These are phyloP conservation scores for Colletotrichum siamense DNA, from an alignment of 2,329 filamentous ascomycete species.

Conservation along the genomic window DNA sequence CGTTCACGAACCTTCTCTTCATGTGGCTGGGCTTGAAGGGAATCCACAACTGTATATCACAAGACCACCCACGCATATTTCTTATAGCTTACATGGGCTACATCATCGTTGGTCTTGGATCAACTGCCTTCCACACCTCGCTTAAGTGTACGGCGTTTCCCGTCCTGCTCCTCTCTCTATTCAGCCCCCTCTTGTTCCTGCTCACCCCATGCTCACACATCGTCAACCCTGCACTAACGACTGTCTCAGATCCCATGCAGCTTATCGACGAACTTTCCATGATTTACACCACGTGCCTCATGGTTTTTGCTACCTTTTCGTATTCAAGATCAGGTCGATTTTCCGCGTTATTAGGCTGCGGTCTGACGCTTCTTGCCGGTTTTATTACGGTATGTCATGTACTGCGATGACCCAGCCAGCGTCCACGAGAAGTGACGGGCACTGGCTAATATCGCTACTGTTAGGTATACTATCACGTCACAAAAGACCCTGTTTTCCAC, in stretches of 20 bases:
- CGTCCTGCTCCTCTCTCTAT: neutral
- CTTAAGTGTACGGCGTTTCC: conserved; percentile 53
- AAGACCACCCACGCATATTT: conserved; percentile 80
- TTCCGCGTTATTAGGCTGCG: conserved; percentile 59
- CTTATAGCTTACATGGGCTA: conserved; percentile 65
- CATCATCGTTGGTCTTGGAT: conserved; percentile 58
- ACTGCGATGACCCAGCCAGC: neutral
- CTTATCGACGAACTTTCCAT: conserved; percentile 65
- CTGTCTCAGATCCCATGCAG: conserved; percentile 59
- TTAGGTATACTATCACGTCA: conserved; percentile 70
- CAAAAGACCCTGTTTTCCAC: conserved; percentile 84
- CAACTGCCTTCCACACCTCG: conserved; percentile 61
- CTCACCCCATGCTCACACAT: neutral
- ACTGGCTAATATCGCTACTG: neutral
- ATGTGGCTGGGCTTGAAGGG: conserved; percentile 79
- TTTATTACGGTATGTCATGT: conserved; percentile 72
- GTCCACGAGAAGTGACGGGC: neutral
- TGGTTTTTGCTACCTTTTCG: conserved; percentile 73
- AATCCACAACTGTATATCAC: conserved; percentile 71
- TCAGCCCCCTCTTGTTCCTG: neutral
- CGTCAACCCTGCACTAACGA: neutral
- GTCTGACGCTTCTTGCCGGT: conserved; percentile 59
- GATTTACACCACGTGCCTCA: conserved; percentile 64
- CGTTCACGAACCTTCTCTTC: conserved; percentile 83
- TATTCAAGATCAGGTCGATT: conserved; percentile 63